phyloP scores from a whole-genome alignment of 306 rosid genomes.

The Inga oerstediana region DNA sequence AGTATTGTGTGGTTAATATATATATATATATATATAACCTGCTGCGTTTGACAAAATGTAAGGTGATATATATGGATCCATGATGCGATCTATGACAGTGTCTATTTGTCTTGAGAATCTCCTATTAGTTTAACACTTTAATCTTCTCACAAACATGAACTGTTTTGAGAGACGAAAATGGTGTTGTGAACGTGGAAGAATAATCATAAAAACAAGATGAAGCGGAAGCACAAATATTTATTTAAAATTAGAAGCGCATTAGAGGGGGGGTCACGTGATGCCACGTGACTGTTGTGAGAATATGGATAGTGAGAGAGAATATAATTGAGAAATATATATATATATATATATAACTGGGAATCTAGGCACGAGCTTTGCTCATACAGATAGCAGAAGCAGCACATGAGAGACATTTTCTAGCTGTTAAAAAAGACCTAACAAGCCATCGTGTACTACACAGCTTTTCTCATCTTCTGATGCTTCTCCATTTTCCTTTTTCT shows the following conservation, averaged over 20 bases:
- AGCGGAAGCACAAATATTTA: background rate
- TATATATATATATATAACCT: background rate
- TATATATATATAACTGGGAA: constrained; percentile 30
- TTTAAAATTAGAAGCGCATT: background rate
- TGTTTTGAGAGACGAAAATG: background rate
- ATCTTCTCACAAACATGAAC: background rate
- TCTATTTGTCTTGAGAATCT: constrained; percentile 39
- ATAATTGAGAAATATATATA: constrained; percentile 15
- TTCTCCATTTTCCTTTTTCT: background rate
- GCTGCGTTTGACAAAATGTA: background rate
- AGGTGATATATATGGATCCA: background rate
- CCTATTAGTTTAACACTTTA: background rate
- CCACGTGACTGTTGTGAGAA: constrained; percentile 24
- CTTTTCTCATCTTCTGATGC: constrained; percentile 25
- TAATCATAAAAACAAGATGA: background rate
- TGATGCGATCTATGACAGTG: constrained; percentile 38
- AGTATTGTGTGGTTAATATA: background rate
- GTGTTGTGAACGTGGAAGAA: background rate
- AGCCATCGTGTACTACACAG: constrained; percentile 31
- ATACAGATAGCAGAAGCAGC: constrained; percentile 33
- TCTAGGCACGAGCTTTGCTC: constrained; percentile 47
- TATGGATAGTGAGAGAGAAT: background rate
- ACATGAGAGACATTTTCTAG: constrained; percentile 16
- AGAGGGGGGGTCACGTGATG: constrained; percentile 40
- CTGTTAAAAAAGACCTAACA: constrained; percentile 16